Percentiles rank a stretch among this genome's conserved stretches.
Conservation (phyloP, 805 yeast genomes). For the Clavispora asparagi region DNA sequence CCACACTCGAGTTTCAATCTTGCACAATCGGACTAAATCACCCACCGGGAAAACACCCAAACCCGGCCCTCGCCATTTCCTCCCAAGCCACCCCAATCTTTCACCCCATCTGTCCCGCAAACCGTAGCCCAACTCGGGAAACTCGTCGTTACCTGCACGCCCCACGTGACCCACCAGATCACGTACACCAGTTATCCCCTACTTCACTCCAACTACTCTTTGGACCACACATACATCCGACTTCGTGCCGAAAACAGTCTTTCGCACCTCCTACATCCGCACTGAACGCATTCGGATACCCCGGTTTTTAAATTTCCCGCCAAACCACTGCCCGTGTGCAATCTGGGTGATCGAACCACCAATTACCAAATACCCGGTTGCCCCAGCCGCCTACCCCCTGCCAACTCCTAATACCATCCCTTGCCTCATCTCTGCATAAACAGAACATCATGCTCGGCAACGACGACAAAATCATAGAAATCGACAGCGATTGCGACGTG, state of each 20-base stretch:
- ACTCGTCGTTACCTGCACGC: background rate
- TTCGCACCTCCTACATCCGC: background rate
- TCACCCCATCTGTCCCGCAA: too few species aligned
- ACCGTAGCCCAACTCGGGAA: too few species aligned
- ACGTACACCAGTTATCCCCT: background rate
- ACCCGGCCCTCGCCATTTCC: too few species aligned
- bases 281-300: background rate
- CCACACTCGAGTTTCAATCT: too few species aligned
- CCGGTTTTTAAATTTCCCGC: background rate
- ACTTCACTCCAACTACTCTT: background rate
- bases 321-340: background rate
- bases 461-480: slow-evolving; percentile 7
- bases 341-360: background rate
- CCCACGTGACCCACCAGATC: background rate
- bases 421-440: too few species aligned
- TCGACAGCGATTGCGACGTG: slow-evolving; percentile 5
- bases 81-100: too few species aligned
- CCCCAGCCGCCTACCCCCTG: too few species aligned
- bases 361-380: background rate
- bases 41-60: too few species aligned
- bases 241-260: background rate
- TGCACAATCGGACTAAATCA: too few species aligned
- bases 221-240: background rate
- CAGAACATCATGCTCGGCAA: background rate
- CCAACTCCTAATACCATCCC: too few species aligned